phyloP scores from a whole-genome alignment of 371 early-diverging fungal species.

The Mortierella sp. region DNA sequence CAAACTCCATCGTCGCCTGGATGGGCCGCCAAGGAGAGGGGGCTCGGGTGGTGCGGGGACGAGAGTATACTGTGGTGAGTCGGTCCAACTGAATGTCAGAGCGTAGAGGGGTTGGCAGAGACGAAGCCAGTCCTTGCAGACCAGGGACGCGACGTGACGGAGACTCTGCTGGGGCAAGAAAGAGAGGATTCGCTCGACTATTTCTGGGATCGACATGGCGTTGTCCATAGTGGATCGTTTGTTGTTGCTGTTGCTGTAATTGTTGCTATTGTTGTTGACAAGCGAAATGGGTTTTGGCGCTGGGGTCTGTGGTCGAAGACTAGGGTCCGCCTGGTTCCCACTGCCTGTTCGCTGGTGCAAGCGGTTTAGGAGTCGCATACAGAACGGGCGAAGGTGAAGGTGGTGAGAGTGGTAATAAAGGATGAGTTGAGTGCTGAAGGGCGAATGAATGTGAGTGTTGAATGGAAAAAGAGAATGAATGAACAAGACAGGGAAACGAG shows the following conservation, averaged over 20 bases:
- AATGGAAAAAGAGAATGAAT: neutral
- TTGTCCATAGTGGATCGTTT: constrained; percentile 1
- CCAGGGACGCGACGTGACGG: constrained; percentile 21
- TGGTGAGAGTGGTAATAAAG: neutral
- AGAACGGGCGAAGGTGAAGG: neutral
- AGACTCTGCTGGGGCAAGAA: constrained; percentile 32
- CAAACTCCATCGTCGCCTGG: constrained; percentile 5
- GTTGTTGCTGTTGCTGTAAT: neutral
- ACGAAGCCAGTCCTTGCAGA: constrained; percentile 26
- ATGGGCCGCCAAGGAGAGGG: neutral
- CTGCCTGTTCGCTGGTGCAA: neutral
- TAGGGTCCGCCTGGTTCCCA: neutral
- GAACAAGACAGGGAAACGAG: neutral
- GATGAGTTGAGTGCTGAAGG: neutral
- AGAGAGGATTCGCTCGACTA: constrained; percentile 32
- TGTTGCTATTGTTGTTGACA: too few relatives aligned
- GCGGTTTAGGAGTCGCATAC: neutral
- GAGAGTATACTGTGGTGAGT: constrained; percentile 2
- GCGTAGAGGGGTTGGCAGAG: constrained; percentile 8
- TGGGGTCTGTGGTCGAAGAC: neutral
- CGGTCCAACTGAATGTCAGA: constrained; percentile 17
- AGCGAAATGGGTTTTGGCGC: neutral
- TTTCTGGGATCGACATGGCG: constrained; percentile 34
- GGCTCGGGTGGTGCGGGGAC: constrained; percentile 8
- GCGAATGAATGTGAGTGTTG: neutral